These are phyloP conservation scores for Lyophyllum atratum DNA, from an alignment of 768 basidiomycete genomes.

Conservation along the genomic window DNA sequence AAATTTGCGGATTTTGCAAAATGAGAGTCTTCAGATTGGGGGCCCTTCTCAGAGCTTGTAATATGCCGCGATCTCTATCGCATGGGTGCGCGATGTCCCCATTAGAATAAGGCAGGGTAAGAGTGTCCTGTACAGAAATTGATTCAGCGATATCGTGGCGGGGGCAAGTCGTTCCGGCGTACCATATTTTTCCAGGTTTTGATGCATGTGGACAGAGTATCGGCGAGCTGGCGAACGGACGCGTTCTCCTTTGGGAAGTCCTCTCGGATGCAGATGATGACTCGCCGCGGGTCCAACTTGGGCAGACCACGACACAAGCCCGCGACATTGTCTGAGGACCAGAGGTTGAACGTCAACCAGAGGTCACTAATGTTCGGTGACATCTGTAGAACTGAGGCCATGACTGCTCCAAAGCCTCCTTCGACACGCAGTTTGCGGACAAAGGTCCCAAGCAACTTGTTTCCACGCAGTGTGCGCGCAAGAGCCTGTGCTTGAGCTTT, in stretches of 20 bases:
- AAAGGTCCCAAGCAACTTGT: conserved; percentile 18
- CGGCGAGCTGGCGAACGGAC: not conserved
- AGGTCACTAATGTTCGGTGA: conserved; percentile 1
- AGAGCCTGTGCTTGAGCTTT: conserved; percentile 22
- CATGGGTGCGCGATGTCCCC: not conserved
- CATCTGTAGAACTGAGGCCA: conserved; percentile 4
- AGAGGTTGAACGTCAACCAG: not conserved
- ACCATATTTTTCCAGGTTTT: not conserved
- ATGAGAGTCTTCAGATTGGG: not conserved
- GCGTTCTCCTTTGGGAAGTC: not conserved
- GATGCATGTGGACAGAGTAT: not conserved
- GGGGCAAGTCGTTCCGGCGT: not conserved
- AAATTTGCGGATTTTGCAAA: not conserved
- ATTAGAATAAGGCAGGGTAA: not conserved
- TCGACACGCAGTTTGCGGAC: conserved; percentile 26
- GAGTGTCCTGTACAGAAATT: not conserved
- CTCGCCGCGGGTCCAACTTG: conserved; percentile 1
- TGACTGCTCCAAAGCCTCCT: conserved; percentile 18
- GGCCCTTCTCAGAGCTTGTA: not conserved
- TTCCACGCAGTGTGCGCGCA: conserved; percentile 12
- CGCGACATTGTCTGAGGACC: not conserved
- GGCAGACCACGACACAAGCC: not conserved
- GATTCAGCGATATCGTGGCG: not conserved
- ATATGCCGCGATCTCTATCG: not conserved
- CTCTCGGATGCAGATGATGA: not conserved